phyloP scores from a whole-genome alignment of 176 grass and related monocot genomes.

The Luzula sylvatica region DNA sequence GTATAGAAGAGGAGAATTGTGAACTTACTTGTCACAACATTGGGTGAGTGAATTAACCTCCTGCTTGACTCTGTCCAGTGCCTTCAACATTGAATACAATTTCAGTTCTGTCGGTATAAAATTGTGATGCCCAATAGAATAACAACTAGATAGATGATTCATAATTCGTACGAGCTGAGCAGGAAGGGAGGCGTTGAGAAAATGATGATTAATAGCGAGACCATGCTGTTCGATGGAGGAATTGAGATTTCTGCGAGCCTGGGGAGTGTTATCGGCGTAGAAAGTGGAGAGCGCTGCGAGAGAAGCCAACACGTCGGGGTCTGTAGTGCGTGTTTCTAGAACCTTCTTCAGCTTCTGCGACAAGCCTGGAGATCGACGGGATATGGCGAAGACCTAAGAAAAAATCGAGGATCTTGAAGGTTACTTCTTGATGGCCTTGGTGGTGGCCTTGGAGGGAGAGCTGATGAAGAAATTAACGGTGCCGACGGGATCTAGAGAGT shows the following conservation, averaged over 20 bases:
- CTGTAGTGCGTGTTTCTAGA: constrained; percentile 79
- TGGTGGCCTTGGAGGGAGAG: no score
- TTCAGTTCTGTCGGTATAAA: not conserved
- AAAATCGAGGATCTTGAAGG: no score
- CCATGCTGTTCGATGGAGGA: constrained; percentile 83
- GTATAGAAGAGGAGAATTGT: not conserved
- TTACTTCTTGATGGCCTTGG: no score
- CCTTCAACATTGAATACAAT: constrained; percentile 24
- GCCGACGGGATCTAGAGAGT: no score
- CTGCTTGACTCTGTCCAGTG: constrained; percentile 77
- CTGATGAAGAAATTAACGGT: no score
- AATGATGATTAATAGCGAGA: constrained; percentile 83
- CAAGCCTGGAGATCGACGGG: constrained; percentile 65
- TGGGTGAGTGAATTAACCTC: constrained; percentile 61
- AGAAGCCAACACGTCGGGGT: constrained; percentile 83
- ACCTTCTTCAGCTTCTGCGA: constrained; percentile 98
- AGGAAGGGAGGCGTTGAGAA: constrained; percentile 79
- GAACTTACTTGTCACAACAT: constrained; percentile 78
- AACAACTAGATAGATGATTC: not conserved
- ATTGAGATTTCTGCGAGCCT: constrained; percentile 91
- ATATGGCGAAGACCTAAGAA: no score
- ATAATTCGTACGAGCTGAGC: constrained; percentile 41
- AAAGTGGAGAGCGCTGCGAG: constrained; percentile 79
- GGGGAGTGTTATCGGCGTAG: constrained; percentile 81
- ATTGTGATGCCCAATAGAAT: not conserved